A percentile compares a stretch with the other conserved stretches of the same genome.
Evolutionary conservation across 169 alveolate species (phyloP).

Genomic region (Plasmodium knowlesi): DNA sequence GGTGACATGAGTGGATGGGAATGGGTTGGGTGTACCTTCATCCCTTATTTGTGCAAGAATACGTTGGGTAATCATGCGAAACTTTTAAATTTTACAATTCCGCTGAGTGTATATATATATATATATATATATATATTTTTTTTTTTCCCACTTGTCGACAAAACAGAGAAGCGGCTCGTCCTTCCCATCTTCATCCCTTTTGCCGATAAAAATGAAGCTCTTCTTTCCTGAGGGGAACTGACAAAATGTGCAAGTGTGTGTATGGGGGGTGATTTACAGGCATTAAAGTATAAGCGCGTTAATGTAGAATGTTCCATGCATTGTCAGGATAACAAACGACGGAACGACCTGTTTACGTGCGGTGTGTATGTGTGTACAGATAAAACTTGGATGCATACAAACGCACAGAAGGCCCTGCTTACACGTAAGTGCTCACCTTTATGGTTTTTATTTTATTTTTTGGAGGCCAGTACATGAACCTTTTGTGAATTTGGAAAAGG

Average conservation of each 20-base stretch:
- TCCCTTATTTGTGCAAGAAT: neutral
- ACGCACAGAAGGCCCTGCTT: neutral
- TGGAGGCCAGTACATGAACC: constrained; percentile 85
- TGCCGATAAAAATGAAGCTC: constrained; percentile 84
- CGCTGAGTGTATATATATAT: no score
- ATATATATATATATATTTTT: neutral
- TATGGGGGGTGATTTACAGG: neutral
- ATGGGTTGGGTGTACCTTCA: neutral
- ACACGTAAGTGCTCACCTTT: constrained; percentile 33
- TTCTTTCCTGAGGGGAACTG: constrained; percentile 87
- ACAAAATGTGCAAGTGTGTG: neutral
- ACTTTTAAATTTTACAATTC: neutral
- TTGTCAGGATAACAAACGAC: neutral
- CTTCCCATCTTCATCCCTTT: constrained; percentile 87
- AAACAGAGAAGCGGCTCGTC: constrained; percentile 85
- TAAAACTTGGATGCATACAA: neutral
- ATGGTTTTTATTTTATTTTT: constrained; percentile 73
- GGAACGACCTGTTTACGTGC: neutral
- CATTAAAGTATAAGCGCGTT: neutral
- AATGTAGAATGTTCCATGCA: neutral
- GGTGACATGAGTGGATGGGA: neutral
- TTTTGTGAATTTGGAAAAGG: constrained; percentile 50
- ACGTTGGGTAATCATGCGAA: neutral
- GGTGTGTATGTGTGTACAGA: neutral
- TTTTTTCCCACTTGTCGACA: constrained; percentile 78